These are phyloP conservation scores for Mucor saturninus DNA, from an alignment of 371 early-diverging fungal species.

Conservation along the genomic window DNA sequence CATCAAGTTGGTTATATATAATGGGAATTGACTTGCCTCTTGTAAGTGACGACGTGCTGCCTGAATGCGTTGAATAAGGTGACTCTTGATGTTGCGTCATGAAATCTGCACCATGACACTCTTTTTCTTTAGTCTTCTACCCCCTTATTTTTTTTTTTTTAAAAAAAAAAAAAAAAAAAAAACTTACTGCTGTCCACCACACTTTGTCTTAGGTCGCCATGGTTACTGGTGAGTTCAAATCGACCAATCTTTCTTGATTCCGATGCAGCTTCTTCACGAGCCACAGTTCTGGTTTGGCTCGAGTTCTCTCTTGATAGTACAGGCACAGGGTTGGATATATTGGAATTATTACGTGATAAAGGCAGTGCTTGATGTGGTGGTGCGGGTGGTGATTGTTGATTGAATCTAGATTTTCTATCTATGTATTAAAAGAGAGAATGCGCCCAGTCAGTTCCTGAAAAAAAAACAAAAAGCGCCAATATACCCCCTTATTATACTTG, in stretches of 20 bases:
- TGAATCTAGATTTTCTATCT: slow-evolving; percentile 18
- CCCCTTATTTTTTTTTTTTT: neutral
- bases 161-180: neutral
- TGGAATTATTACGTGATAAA: slow-evolving; percentile 30
- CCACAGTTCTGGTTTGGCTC: slow-evolving; percentile 12
- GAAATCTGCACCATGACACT: neutral
- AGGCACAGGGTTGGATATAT: slow-evolving; percentile 7
- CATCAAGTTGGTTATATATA: slow-evolving; percentile 36
- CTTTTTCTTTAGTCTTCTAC: neutral
- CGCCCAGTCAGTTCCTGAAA: too few species aligned
- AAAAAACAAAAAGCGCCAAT: neutral
- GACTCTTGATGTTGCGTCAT: slow-evolving; percentile 2
- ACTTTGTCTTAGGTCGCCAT: slow-evolving; percentile 4
- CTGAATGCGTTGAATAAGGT: slow-evolving; percentile 15
- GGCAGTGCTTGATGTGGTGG: slow-evolving; percentile 5
- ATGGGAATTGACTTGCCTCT: slow-evolving; percentile 8
- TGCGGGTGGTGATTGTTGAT: slow-evolving; percentile 14
- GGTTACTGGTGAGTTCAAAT: slow-evolving; percentile 31
- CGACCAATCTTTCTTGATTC: slow-evolving; percentile 36
- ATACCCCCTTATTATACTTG: neutral
- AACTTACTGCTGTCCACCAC: neutral
- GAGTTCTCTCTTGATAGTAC: slow-evolving; percentile 7
- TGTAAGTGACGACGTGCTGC: slow-evolving; percentile 5
- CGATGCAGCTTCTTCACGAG: slow-evolving; percentile 2
- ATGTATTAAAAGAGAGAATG: neutral